Base-by-base conservation (phyloP, 1,284 basidiomycete genomes). In the Microbotryum lychnidis-dioicae region DNA sequence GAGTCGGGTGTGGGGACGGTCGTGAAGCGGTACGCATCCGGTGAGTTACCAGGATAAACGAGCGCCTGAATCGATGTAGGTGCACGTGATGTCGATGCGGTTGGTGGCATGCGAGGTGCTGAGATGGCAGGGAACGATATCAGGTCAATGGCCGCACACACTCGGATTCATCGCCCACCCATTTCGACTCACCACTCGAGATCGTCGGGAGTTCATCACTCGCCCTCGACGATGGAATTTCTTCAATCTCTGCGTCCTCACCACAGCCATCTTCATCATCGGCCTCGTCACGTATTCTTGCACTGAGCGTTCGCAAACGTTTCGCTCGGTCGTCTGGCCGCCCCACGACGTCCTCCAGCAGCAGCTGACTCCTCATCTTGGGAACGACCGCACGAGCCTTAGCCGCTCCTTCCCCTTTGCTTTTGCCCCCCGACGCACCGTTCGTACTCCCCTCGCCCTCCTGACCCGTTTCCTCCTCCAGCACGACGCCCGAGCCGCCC, bases 311-410 rank as follows among this genome's bases (percentile, higher is more conserved):
- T n/a, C 31, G 51, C 12, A n/a, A 12, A 14, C 16, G n/a, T 53
- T 33, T 27, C 10, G 21, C 61, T 1, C 63, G 31, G n/a, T 54
- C 48, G 21, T 56, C 54, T 46, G 66, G 58, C 42, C 74, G 70
- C 33, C 70, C 68, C 52, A 74, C 73, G 2, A 78, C 80, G 67
- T 83, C 82, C 58, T 83, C 84, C 58, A 89, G 87, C 82, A 89
- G 79, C 49, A 89, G 73, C 54, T 85, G 76, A 64, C 81, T 77
- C 37, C 79, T 77, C 56, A 79, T 78, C 58, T 80, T 77, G 4
- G 81, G 80, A 21, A 85, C 78, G 4, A 83, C 79, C 21, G 76
- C 78, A 29, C 78, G 72, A 31, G 63, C 42, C 50, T 46, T 61
- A 14, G 29, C 60, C 27, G 12, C 54, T 16, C 27, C 56, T 29